A percentile compares a stretch with the other conserved stretches of the same genome.
phyloP scores from a whole-genome alignment of 1,284 basidiomycete genomes.

The Inonotus obliquus region DNA sequence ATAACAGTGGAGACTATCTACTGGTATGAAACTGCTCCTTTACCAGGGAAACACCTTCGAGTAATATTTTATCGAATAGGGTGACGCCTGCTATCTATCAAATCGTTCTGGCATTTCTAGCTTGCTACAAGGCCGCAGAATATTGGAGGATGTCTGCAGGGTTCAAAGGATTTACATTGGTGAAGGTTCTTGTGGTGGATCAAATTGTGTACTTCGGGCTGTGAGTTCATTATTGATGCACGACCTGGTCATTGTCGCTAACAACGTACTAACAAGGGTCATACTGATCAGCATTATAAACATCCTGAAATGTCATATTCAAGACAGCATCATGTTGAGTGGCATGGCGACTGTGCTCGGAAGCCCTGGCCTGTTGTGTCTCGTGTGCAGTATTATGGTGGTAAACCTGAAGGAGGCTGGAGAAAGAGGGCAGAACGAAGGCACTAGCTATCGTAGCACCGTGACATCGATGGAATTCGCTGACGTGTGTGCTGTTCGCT shows the following conservation, averaged over 20 bases:
- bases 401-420: conserved; percentile 7
- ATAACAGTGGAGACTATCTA: neutral
- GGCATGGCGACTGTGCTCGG: neutral
- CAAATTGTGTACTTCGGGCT: neutral
- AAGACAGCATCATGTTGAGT: neutral
- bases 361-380: neutral
- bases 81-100: neutral
- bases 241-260: neutral
- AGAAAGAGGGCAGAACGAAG: neutral
- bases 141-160: neutral
- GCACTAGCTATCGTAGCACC: neutral
- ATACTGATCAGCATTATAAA: neutral
- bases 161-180: neutral
- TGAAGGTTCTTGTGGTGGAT: neutral
- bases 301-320: neutral
- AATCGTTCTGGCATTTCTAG: neutral
- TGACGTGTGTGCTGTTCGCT: too few species aligned
- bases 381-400: neutral
- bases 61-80: neutral
- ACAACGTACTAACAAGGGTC: neutral
- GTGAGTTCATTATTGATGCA: neutral
- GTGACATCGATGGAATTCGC: neutral
- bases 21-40: neutral
- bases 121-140: neutral
- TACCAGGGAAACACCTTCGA: too few species aligned